phyloP scores from a whole-genome alignment of 2,329 filamentous ascomycete species.

The Whalleya microplaca region DNA sequence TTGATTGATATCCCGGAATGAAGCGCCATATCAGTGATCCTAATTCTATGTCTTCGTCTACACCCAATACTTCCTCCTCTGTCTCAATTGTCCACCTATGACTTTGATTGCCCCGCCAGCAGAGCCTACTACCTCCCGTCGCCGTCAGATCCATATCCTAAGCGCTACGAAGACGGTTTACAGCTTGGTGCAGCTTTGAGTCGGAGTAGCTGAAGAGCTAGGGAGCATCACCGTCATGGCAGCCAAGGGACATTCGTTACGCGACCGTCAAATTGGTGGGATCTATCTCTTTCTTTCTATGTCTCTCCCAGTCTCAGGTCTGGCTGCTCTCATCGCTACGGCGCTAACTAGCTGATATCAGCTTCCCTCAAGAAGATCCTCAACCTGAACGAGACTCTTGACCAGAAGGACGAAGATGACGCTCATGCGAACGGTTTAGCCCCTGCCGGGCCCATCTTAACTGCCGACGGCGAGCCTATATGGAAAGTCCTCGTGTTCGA shows the following conservation, averaged over 20 bases:
- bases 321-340: background rate
- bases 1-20: background rate
- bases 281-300: too few relatives aligned
- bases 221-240: conserved; percentile 29
- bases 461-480: conserved; percentile 86
- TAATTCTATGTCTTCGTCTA: background rate
- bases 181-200: conserved; percentile 1
- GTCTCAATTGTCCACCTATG: background rate
- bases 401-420: conserved; percentile 65
- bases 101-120: background rate
- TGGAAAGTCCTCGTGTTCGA: conserved; percentile 99
- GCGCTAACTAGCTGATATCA: conserved; percentile 16
- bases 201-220: background rate
- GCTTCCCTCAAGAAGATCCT: conserved; percentile 94
- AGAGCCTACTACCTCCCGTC: too few relatives aligned
- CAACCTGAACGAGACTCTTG: conserved; percentile 81
- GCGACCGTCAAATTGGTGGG: conserved; percentile 40
- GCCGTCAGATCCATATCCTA: background rate
- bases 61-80: background rate
- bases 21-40: background rate
- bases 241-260: conserved; percentile 31
- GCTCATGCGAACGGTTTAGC: conserved; percentile 65
- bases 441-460: conserved; percentile 77
- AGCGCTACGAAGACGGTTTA: conserved; percentile 11
- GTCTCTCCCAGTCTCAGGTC: background rate